A percentile compares a stretch with the other conserved stretches of the same genome.
These are phyloP conservation scores for Ophiostoma sp. DNA, from an alignment of 2,329 filamentous ascomycete species.

Conservation along the genomic window DNA sequence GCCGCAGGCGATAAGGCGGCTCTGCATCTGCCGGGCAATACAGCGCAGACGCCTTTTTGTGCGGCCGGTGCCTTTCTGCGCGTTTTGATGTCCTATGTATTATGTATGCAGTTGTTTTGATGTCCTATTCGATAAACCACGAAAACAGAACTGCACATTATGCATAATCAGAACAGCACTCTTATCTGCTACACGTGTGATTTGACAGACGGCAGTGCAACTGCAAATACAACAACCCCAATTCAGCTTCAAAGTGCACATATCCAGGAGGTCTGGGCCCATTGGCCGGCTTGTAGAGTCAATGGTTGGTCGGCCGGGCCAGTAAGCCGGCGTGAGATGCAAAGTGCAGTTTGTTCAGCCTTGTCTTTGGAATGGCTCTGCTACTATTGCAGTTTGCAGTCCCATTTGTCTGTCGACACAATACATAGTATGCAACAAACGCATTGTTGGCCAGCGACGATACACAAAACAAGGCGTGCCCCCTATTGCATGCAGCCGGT, in stretches of 20 bases:
- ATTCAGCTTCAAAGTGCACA: neutral
- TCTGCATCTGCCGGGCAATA: neutral
- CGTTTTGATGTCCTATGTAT: no score
- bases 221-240: no score
- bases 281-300: neutral
- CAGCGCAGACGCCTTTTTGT: neutral
- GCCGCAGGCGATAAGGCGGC: neutral
- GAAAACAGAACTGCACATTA: no score
- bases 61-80: no score
- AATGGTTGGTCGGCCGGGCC: neutral
- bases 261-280: neutral
- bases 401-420: no score
- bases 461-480: no score
- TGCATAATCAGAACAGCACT: no score
- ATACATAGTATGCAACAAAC: no score
- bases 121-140: no score
- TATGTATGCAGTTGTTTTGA: no score
- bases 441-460: no score
- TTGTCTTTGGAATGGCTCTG: neutral
- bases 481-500: neutral
- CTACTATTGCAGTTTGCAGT: neutral
- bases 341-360: neutral
- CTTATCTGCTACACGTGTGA: neutral
- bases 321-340: neutral
- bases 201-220: neutral